phyloP scores from a whole-genome alignment of 2,329 filamentous ascomycete species.

The Talaromyces amestolkiae region DNA sequence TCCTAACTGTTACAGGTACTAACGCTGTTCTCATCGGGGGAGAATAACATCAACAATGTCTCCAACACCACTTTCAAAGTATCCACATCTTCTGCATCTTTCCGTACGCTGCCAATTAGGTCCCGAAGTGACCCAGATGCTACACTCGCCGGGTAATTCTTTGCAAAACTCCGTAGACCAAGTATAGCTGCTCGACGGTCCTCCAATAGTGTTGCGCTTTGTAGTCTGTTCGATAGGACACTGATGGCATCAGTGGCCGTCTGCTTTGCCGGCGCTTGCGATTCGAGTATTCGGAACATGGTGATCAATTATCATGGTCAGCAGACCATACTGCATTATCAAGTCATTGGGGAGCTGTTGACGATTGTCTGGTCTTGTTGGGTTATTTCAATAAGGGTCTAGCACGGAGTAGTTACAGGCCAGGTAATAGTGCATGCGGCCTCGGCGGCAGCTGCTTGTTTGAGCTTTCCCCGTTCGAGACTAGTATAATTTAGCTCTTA shows the following conservation, averaged over 20 bases:
- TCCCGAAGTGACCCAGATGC: constrained; percentile 88
- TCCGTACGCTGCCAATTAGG: constrained; percentile 78
- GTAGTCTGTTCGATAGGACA: constrained; percentile 79
- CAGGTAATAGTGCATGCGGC: constrained; percentile 14
- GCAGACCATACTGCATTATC: constrained; percentile 24
- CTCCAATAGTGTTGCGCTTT: constrained; percentile 87
- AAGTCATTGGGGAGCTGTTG: constrained; percentile 14
- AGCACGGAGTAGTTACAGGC: constrained; percentile 1
- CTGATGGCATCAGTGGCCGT: constrained; percentile 93
- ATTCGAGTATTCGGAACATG: constrained; percentile 60
- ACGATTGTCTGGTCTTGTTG: background rate
- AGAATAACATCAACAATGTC: constrained; percentile 91
- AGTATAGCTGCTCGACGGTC: constrained; percentile 91
- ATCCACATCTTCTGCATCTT: constrained; percentile 91
- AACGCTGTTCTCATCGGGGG: constrained; percentile 61
- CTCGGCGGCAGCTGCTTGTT: constrained; percentile 5
- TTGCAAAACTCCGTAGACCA: constrained; percentile 90
- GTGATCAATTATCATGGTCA: constrained; percentile 44
- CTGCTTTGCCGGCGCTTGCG: constrained; percentile 86
- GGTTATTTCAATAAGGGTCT: background rate
- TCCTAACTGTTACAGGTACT: constrained; percentile 29
- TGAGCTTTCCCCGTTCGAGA: constrained; percentile 12
- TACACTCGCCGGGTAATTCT: constrained; percentile 92
- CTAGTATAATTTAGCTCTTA: background rate
- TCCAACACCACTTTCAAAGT: constrained; percentile 94